A percentile compares a stretch with the other conserved stretches of the same genome.
Evolutionary conservation across 768 basidiomycete species (phyloP).

Genomic region (Suillus weaverae): DNA sequence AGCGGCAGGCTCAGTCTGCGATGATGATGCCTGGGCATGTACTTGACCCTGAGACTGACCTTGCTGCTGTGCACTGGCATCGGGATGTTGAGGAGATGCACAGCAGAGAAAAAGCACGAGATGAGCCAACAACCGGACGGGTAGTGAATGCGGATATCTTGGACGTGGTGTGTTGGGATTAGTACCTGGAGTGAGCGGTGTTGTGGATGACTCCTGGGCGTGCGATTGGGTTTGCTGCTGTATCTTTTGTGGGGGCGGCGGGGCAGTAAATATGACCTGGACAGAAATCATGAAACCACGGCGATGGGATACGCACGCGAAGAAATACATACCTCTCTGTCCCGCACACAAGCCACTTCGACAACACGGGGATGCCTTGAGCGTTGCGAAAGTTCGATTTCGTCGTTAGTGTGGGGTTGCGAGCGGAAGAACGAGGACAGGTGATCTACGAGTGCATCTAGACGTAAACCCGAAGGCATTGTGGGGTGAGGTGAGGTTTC

Average conservation of each 20-base stretch:
- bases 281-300: neutral
- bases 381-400: neutral
- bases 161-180: neutral
- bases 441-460: too few species aligned
- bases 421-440: too few species aligned
- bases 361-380: neutral
- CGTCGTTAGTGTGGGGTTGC: too few species aligned
- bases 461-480: too few species aligned
- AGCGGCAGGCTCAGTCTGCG: too few species aligned
- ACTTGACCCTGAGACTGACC: too few species aligned
- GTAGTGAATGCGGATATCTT: neutral
- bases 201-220: neutral
- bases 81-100: too few species aligned
- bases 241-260: neutral
- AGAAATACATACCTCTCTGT: neutral
- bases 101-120: neutral
- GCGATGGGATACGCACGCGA: neutral
- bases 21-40: too few species aligned
- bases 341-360: neutral
- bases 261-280: neutral
- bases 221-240: neutral
- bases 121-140: neutral
- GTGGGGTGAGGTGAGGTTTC: too few species aligned
- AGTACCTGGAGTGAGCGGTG: neutral
- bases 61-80: too few species aligned